These are phyloP conservation scores for Gymnopilus junonius DNA, from an alignment of 768 basidiomycete species.

Conservation along the genomic window DNA sequence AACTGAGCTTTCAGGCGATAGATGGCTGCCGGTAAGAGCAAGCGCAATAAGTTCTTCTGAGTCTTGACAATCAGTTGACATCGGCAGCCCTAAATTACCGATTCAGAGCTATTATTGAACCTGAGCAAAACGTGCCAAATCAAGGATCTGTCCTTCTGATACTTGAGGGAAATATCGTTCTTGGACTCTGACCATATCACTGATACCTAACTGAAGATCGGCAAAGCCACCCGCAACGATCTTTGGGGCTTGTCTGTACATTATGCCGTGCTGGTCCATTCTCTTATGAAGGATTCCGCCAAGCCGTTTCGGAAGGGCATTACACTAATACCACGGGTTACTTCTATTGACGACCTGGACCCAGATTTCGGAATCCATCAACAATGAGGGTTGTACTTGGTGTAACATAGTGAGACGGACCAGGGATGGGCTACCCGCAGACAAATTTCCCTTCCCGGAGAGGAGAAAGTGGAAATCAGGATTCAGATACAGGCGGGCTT, in stretches of 20 bases:
- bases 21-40: background rate
- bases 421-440: slow-evolving; percentile 1
- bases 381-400: background rate
- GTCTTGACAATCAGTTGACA: background rate
- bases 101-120: background rate
- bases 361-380: background rate
- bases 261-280: slow-evolving; percentile 9
- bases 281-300: slow-evolving; percentile 6
- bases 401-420: background rate
- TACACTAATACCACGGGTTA: background rate
- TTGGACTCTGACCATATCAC: background rate
- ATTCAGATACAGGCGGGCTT: background rate
- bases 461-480: background rate
- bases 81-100: background rate
- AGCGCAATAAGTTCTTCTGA: background rate
- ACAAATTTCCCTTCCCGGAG: background rate
- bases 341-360: background rate
- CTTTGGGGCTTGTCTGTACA: slow-evolving; percentile 1
- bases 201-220: background rate
- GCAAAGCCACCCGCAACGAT: background rate
- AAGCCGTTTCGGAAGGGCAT: background rate
- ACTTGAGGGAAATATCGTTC: background rate
- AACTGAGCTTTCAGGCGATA: background rate
- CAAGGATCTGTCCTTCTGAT: background rate
- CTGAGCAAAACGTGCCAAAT: too few species aligned